These are phyloP conservation scores for Hydnomerulius pinastri DNA, from an alignment of 768 basidiomycete genomes.

Conservation along the genomic window DNA sequence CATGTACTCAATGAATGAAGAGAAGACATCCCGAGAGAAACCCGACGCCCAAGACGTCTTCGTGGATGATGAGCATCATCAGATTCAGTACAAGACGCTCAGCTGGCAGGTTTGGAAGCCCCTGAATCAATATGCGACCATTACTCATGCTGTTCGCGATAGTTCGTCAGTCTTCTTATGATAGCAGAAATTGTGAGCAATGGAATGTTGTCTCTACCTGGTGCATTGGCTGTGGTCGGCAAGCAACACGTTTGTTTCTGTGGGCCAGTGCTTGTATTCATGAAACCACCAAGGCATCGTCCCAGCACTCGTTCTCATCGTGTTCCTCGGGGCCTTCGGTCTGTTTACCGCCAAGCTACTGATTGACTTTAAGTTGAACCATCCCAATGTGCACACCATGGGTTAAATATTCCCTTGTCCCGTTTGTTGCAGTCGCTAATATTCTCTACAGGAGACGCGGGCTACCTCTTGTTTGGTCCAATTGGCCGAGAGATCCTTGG, in stretches of 20 bases:
- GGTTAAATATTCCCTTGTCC: constrained; percentile 25
- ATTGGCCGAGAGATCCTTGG: constrained; percentile 47
- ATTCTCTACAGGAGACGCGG: constrained; percentile 48
- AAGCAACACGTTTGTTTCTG: constrained; percentile 5
- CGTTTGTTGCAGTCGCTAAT: too few relatives aligned
- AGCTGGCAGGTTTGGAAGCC: constrained; percentile 45
- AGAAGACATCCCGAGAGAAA: constrained; percentile 1
- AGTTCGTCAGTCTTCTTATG: constrained; percentile 55
- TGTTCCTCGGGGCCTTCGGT: constrained; percentile 53
- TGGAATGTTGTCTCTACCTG: constrained; percentile 55
- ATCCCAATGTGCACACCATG: constrained; percentile 57
- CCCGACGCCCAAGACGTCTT: constrained; percentile 34
- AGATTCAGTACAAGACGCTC: constrained; percentile 54
- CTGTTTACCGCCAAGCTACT: constrained; percentile 54
- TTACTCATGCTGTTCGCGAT: not conserved
- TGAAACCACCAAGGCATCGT: constrained; percentile 41
- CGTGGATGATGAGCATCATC: constrained; percentile 42
- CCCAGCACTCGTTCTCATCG: constrained; percentile 52
- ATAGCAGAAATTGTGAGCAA: constrained; percentile 60
- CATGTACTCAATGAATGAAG: constrained; percentile 6
- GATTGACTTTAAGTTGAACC: constrained; percentile 58
- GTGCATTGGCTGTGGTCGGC: constrained; percentile 54
- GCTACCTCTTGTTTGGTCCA: constrained; percentile 49
- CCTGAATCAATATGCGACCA: not conserved
- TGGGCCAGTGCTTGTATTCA: not conserved